phyloP scores from a whole-genome alignment of 768 basidiomycete genomes.

The Butyriboletus loyo region DNA sequence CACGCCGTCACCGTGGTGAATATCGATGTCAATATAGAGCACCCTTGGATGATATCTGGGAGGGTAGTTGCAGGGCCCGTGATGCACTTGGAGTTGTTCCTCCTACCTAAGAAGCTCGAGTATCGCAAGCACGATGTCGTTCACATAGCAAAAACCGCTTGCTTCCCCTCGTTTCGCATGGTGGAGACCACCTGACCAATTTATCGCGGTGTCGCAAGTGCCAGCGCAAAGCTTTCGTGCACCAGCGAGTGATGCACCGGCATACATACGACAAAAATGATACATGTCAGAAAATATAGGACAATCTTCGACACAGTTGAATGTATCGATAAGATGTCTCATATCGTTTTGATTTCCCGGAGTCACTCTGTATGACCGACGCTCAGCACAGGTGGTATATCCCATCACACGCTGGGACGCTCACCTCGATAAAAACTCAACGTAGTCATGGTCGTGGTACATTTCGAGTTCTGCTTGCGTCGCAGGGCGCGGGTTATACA shows the following conservation, averaged over 20 bases:
- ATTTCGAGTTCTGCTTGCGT: conserved; percentile 85
- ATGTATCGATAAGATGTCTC: conserved; percentile 75
- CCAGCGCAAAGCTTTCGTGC: conserved; percentile 85
- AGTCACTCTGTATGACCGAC: conserved; percentile 34
- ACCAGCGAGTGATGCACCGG: conserved; percentile 88
- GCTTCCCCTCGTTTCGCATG: conserved; percentile 98
- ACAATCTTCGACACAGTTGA: conserved; percentile 97
- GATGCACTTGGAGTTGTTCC: neutral
- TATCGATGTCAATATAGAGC: conserved; percentile 98
- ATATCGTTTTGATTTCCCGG: conserved; percentile 69
- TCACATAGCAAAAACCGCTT: conserved; percentile 97
- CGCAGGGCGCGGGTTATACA: conserved; percentile 85
- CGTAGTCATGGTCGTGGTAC: conserved; percentile 94
- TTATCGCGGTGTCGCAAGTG: conserved; percentile 92
- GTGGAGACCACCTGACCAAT: conserved; percentile 98
- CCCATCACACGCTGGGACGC: conserved; percentile 16
- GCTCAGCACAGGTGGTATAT: neutral
- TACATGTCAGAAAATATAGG: conserved; percentile 95
- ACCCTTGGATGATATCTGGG: conserved; percentile 87
- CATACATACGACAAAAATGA: conserved; percentile 91
- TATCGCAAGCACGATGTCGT: conserved; percentile 94
- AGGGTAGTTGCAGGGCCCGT: neutral
- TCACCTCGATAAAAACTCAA: conserved; percentile 91
- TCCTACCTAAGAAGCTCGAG: conserved; percentile 82
- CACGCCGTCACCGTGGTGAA: conserved; percentile 98